Evolutionary conservation across 2,329 filamentous ascomycete species (phyloP).

Genomic region (Talaromyces islandicus): DNA sequence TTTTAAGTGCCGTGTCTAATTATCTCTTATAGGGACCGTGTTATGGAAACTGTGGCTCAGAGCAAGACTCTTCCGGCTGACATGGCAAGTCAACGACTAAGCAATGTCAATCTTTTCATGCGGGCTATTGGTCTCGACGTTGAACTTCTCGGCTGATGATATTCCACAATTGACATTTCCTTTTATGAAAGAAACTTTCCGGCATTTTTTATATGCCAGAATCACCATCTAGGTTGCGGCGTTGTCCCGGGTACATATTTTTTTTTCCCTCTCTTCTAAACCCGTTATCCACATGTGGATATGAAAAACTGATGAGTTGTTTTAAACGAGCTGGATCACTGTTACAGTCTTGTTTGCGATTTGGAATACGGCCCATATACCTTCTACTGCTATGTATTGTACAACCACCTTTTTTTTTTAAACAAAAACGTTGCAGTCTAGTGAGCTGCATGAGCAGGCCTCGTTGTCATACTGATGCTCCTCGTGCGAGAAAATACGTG

Average conservation of each 20-base stretch:
- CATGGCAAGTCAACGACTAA: constrained; percentile 74
- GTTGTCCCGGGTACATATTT: neutral
- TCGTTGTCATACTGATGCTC: too few species aligned
- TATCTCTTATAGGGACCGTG: constrained; percentile 58
- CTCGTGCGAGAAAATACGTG: neutral
- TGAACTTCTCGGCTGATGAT: constrained; percentile 55
- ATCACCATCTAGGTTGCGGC: neutral
- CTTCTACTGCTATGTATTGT: neutral
- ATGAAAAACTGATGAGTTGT: neutral
- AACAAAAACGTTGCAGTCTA: neutral
- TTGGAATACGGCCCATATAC: neutral
- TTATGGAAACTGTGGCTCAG: constrained; percentile 88
- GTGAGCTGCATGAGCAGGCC: neutral
- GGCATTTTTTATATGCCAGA: neutral
- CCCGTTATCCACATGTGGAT: neutral
- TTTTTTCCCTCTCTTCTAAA: neutral
- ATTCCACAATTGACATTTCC: neutral
- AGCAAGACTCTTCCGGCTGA: constrained; percentile 84
- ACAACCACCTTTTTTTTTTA: neutral
- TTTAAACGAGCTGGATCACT: neutral
- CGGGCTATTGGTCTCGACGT: constrained; percentile 97
- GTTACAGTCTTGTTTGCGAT: neutral
- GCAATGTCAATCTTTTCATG: constrained; percentile 98
- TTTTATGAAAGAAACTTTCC: neutral
- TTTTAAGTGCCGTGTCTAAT: constrained; percentile 12